These are phyloP conservation scores for Alternaria hordeiaustralica DNA, from an alignment of 2,329 filamentous ascomycete genomes.

Conservation along the genomic window DNA sequence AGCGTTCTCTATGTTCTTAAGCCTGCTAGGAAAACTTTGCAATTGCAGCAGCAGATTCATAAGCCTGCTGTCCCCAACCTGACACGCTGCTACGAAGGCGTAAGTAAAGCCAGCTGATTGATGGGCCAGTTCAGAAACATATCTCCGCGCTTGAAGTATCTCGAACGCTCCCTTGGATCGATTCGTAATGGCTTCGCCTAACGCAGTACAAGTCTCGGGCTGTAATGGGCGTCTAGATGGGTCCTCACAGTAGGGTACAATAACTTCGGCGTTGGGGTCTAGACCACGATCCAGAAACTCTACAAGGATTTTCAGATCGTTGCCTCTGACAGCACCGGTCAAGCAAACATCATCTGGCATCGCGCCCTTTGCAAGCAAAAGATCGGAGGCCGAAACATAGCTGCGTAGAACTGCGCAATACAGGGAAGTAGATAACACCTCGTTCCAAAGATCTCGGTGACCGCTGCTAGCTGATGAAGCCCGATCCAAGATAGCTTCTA, in stretches of 20 bases:
- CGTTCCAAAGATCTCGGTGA: neutral
- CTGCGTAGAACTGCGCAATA: neutral
- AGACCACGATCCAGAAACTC: neutral
- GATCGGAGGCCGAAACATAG: neutral
- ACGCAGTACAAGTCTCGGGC: too few relatives aligned
- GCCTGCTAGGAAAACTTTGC: neutral
- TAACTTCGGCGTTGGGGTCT: neutral
- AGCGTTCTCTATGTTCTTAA: neutral
- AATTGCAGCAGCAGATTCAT: neutral
- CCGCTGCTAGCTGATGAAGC: neutral
- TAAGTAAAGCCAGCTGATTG: neutral
- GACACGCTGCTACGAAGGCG: neutral
- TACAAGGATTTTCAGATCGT: neutral
- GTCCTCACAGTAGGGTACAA: too few relatives aligned
- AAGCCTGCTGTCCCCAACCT: neutral
- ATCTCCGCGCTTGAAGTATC: neutral
- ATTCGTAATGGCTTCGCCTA: neutral
- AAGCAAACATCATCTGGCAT: neutral
- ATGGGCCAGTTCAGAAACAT: neutral
- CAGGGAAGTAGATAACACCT: neutral
- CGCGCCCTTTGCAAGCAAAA: neutral
- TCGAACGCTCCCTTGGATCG: neutral
- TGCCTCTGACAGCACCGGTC: neutral
- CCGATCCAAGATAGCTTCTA: neutral
- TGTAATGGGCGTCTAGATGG: too few relatives aligned